phyloP scores from a whole-genome alignment of 768 basidiomycete genomes.

The Leccinum broughii region DNA sequence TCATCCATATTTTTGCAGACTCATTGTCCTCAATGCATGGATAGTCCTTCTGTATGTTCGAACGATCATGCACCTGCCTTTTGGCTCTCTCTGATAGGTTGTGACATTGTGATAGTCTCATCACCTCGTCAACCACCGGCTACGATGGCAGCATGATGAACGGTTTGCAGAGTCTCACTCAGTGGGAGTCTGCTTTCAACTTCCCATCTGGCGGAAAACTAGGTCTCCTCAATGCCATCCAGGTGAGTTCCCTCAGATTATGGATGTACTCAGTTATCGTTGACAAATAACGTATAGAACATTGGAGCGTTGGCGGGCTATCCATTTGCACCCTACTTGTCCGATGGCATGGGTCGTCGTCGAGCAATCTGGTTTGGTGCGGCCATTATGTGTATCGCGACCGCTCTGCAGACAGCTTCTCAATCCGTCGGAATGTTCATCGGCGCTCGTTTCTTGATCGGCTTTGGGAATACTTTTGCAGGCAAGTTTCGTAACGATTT shows the following conservation, averaged over 20 bases:
- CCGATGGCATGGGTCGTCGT: conserved; percentile 72
- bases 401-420: conserved; percentile 67
- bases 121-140: conserved; percentile 74
- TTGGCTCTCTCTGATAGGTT: background rate
- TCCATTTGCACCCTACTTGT: conserved; percentile 69
- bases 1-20: conserved; percentile 33
- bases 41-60: conserved; percentile 60
- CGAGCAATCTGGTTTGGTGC: conserved; percentile 67
- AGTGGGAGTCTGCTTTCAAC: conserved; percentile 64
- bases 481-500: conserved; percentile 33
- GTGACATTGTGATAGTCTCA: conserved; percentile 44
- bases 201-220: conserved; percentile 55
- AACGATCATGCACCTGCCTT: background rate
- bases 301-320: conserved; percentile 70
- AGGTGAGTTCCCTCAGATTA: conserved; percentile 38
- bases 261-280: background rate
- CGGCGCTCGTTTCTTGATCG: conserved; percentile 75
- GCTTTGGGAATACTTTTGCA: conserved; percentile 75
- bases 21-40: conserved; percentile 69
- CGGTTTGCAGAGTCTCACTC: conserved; percentile 67
- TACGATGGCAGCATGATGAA: conserved; percentile 83
- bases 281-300: conserved; percentile 43
- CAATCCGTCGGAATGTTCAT: conserved; percentile 80
- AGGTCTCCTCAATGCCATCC: conserved; percentile 73
- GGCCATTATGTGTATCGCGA: conserved; percentile 63